phyloP scores from a whole-genome alignment of 805 yeast species.

The Pichia heedii region DNA sequence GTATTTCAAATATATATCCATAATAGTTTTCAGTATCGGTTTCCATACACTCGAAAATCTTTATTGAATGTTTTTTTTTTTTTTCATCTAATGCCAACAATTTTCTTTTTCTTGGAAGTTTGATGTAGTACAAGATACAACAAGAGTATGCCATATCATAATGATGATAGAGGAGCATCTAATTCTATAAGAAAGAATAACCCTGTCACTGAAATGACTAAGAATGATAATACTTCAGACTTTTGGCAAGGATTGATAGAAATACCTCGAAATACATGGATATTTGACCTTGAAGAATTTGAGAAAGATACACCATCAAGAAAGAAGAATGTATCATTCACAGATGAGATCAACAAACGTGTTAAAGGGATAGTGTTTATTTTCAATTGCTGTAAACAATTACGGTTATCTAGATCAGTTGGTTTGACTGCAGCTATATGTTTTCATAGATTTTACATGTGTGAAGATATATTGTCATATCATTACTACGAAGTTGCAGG shows the following conservation, averaged over 20 bases:
- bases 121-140: no score
- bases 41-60: no score
- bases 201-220: not conserved
- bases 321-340: slow-evolving; percentile 22
- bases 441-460: slow-evolving; percentile 45
- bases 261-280: slow-evolving; percentile 21
- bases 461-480: slow-evolving; percentile 31
- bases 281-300: slow-evolving; percentile 19
- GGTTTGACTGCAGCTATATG: slow-evolving; percentile 39
- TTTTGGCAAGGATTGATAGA: slow-evolving; percentile 25
- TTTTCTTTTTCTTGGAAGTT: no score
- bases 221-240: not conserved
- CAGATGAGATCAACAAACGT: slow-evolving; percentile 34
- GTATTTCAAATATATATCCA: no score
- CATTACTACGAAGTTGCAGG: slow-evolving; percentile 46
- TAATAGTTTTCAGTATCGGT: no score
- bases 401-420: slow-evolving; percentile 39
- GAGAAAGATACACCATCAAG: slow-evolving; percentile 28
- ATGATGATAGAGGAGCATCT: not conserved
- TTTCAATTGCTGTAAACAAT: slow-evolving; percentile 33
- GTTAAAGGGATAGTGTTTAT: slow-evolving; percentile 42
- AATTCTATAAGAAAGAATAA: not conserved
- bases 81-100: no score
- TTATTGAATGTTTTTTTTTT: no score
- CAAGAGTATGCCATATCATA: no score